These are phyloP conservation scores for Cladosporium sphaerospermum DNA, from an alignment of 2,329 filamentous ascomycete genomes.

Conservation along the genomic window DNA sequence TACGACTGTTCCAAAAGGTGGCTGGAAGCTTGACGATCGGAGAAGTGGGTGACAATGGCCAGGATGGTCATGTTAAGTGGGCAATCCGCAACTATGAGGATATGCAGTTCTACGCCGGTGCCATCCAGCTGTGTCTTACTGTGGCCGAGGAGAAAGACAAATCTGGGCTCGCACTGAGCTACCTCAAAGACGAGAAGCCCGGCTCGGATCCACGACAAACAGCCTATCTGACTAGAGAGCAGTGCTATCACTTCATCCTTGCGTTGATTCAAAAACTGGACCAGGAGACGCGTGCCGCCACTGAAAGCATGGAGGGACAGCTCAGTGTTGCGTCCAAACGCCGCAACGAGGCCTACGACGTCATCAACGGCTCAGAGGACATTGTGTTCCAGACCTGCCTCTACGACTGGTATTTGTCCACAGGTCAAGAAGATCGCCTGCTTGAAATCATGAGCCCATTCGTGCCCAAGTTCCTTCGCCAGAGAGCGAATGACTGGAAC, in stretches of 20 bases:
- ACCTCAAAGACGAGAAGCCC: constrained; percentile 79
- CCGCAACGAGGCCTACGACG: constrained; percentile 78
- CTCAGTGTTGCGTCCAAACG: constrained; percentile 70
- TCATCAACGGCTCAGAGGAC: constrained; percentile 81
- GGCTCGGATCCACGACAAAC: constrained; percentile 61
- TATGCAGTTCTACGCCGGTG: constrained; percentile 83
- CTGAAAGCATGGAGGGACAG: constrained; percentile 70
- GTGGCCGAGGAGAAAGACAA: constrained; percentile 82
- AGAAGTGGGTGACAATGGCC: neutral
- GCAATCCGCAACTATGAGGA: constrained; percentile 73
- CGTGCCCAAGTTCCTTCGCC: constrained; percentile 78
- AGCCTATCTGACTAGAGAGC: constrained; percentile 64
- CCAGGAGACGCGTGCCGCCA: constrained; percentile 58
- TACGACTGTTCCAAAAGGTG: constrained; percentile 82
- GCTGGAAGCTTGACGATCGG: constrained; percentile 68
- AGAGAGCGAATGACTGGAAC: constrained; percentile 60
- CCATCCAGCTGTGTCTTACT: constrained; percentile 76
- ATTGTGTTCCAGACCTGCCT: constrained; percentile 92
- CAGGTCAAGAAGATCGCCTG: constrained; percentile 78
- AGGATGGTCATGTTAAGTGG: constrained; percentile 62
- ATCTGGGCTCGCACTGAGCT: constrained; percentile 75
- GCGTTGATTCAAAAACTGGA: constrained; percentile 75
- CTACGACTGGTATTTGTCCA: constrained; percentile 94
- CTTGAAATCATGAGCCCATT: constrained; percentile 78
- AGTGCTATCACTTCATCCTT: constrained; percentile 84